Evolutionary conservation across 495 filamentous ascomycete species (phyloP), one percentile per base, ranked within the genome.

Genomic region (Trichoderma gamsii): DNA sequence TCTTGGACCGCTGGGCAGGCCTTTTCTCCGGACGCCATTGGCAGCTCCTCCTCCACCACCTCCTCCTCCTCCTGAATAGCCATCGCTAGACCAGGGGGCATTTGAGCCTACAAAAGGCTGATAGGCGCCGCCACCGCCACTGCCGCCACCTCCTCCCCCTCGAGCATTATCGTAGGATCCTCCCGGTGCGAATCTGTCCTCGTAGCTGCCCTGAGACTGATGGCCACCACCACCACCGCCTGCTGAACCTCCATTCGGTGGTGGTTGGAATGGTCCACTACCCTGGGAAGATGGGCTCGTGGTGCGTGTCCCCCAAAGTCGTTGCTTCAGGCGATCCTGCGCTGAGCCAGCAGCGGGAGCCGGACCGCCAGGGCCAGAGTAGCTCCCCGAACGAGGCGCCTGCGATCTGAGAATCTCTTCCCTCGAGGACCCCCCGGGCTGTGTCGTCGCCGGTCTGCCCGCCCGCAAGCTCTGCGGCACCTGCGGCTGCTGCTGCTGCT

Each of bases 391-490:
- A 68, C 29, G 67, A 64, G 65, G 49, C 52, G 66, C 69, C 23
- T 63, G 68, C 49, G 23, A 71, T 71, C 41, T 68, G 71, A 76
- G 15, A 23, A 32, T 15, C 43, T 32, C 71, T 72, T 63, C 72
- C 74, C 49, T 68, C 63, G n/a, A 66, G 32, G 29, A 43, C 29
- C 16, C 23, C 61, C 70, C 46, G 64, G 29, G n/a, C 69, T 70
- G 41, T n/a, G 69, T 68, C 65, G 73, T 72, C 72, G 70, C 73
- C 67, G 74, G 70, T 71, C 78, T 72, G 68, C 79, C 72, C 78
- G 76, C 79, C 69, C 88, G 78, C 69, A 91, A 75, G 76, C 86
- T 85, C 69, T 80, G 70, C 67, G 85, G 83, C 69, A 87, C 76
- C 43, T 84, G 73, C 46, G 79, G 75, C 68, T 82, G 75, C 72